Percentiles rank a stretch among this genome's conserved stretches.
Evolutionary conservation across 768 basidiomycete genomes (phyloP).

Genomic region (Trichaptum fuscoviolaceum): DNA sequence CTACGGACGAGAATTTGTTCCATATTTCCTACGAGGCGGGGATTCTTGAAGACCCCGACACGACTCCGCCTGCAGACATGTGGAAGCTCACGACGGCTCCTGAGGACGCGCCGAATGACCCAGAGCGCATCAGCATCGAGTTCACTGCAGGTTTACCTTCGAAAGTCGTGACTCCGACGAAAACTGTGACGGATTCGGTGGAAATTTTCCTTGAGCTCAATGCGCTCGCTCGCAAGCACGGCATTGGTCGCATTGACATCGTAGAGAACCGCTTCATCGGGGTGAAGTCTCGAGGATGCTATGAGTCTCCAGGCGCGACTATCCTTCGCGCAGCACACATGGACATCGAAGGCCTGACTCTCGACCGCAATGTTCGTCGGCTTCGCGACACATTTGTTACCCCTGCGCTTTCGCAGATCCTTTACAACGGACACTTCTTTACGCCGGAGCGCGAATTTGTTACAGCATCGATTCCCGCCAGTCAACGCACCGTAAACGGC

Average conservation of each 20-base stretch:
- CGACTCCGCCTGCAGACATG: conserved; percentile 93
- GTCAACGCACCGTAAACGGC: conserved; percentile 96
- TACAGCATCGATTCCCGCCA: conserved; percentile 83
- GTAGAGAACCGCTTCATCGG: conserved; percentile 99
- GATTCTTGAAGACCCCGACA: conserved; percentile 95
- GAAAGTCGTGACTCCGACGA: conserved; percentile 58
- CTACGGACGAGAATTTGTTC: conserved; percentile 99
- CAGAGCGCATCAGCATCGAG: conserved; percentile 80
- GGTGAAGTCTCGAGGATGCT: conserved; percentile 99
- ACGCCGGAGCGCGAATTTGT: conserved; percentile 98
- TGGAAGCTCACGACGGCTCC: conserved; percentile 93
- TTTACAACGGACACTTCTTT: conserved; percentile 99
- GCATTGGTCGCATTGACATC: conserved; percentile 95
- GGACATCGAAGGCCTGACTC: conserved; percentile 95
- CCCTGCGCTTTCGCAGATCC: conserved; percentile 78
- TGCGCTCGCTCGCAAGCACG: conserved; percentile 88
- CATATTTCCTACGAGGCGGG: conserved; percentile 99
- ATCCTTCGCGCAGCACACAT: conserved; percentile 94
- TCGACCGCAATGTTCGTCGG: conserved; percentile 94
- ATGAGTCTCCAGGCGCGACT: conserved; percentile 95
- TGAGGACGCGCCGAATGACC: conserved; percentile 70
- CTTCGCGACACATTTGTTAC: conserved; percentile 95
- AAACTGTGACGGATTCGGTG: conserved; percentile 83
- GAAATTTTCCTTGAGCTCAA: conserved; percentile 93
- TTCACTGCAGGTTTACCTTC: conserved; percentile 85